Evolutionary conservation across 257 asterid species (phyloP).

Genomic region (Solanum appendiculatum): DNA sequence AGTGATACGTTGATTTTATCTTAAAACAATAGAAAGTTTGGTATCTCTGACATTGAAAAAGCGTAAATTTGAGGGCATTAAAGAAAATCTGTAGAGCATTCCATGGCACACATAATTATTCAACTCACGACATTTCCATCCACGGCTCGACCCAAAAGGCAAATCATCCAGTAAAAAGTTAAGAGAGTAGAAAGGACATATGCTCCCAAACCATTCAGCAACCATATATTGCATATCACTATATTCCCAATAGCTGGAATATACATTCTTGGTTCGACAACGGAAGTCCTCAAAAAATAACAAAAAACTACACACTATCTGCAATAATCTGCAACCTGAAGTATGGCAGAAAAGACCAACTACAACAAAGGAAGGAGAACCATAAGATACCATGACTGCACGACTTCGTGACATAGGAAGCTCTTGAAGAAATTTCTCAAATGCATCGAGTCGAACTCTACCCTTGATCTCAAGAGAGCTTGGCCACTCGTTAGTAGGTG

Average conservation of each 20-base stretch:
- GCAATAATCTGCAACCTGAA: slow-evolving; percentile 30
- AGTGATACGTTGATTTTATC: neutral
- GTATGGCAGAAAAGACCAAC: slow-evolving; percentile 14
- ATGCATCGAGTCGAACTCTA: slow-evolving; percentile 86
- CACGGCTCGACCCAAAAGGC: neutral
- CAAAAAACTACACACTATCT: slow-evolving; percentile 13
- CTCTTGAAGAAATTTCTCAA: slow-evolving; percentile 80
- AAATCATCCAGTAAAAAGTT: neutral
- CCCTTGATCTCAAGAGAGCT: slow-evolving; percentile 86
- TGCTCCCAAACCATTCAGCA: slow-evolving; percentile 2
- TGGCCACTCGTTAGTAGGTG: slow-evolving; percentile 75
- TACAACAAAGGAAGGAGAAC: slow-evolving; percentile 44
- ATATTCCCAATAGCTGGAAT: neutral
- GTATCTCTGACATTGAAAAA: neutral
- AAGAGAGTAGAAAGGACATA: neutral
- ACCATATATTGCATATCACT: neutral
- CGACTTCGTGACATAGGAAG: slow-evolving; percentile 97
- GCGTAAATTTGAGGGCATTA: neutral
- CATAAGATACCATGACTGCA: slow-evolving; percentile 98
- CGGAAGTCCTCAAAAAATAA: slow-evolving; percentile 3
- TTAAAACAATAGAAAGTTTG: neutral
- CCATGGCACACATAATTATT: neutral
- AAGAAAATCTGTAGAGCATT: neutral
- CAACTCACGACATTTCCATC: neutral
- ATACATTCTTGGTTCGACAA: slow-evolving; percentile 26